phyloP scores from a whole-genome alignment of 495 filamentous ascomycete genomes.

The Penicillium antarcticum region DNA sequence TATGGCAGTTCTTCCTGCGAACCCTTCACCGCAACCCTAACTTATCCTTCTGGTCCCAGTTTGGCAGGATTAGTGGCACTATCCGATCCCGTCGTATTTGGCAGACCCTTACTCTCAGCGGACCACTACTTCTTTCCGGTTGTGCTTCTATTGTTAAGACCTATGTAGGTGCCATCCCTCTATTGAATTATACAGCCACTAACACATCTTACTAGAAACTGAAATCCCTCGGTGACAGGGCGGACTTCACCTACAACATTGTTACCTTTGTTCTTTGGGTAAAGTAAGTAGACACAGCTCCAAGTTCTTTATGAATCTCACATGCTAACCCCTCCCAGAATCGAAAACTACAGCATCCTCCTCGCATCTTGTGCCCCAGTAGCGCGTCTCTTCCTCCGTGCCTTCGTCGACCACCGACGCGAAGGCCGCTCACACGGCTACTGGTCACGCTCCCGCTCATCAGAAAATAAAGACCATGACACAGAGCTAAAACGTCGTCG shows the following conservation, averaged over 20 bases:
- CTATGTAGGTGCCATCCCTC: conserved; percentile 20
- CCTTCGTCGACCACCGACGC: conserved; percentile 21
- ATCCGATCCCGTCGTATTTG: conserved; percentile 32
- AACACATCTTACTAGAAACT: conserved; percentile 18
- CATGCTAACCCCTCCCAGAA: conserved; percentile 14
- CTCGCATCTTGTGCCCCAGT: conserved; percentile 33
- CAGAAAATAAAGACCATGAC: conserved; percentile 11
- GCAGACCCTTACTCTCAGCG: conserved; percentile 33
- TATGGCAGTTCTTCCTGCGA: conserved; percentile 36
- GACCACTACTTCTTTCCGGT: conserved; percentile 31
- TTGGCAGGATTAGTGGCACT: conserved; percentile 27
- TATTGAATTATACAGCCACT: background rate
- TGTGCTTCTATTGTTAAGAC: conserved; percentile 37
- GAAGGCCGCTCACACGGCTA: conserved; percentile 22
- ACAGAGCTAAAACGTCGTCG: conserved; percentile 16
- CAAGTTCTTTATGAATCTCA: background rate
- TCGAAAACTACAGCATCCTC: conserved; percentile 38
- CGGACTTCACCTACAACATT: conserved; percentile 36
- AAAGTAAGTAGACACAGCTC: conserved; percentile 20
- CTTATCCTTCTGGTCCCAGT: conserved; percentile 26
- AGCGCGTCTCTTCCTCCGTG: conserved; percentile 29
- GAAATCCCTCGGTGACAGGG: conserved; percentile 26
- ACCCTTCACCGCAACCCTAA: conserved; percentile 26
- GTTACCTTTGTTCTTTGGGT: conserved; percentile 36
- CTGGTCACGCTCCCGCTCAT: conserved; percentile 25